These are phyloP conservation scores for Gamarada debralockiae DNA, from an alignment of 495 filamentous ascomycete species.

Conservation along the genomic window DNA sequence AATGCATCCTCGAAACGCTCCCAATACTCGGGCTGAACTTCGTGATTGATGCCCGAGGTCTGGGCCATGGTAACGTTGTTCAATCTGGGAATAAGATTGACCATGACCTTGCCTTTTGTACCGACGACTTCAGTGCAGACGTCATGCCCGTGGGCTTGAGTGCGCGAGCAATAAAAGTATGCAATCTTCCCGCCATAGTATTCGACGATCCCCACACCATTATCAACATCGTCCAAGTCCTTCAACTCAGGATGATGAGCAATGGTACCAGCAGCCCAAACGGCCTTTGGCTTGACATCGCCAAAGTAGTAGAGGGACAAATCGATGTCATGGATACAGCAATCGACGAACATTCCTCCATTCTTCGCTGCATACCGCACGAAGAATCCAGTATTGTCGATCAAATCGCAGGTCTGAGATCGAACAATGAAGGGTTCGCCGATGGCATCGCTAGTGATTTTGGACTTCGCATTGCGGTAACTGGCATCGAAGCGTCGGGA, in stretches of 20 bases:
- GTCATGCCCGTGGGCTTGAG: conserved; percentile 29
- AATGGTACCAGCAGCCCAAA: conserved; percentile 24
- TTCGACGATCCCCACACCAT: conserved; percentile 33
- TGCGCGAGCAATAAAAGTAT: conserved; percentile 34
- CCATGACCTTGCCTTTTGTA: conserved; percentile 29
- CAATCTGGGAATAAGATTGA: conserved; percentile 24
- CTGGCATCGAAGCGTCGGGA: conserved; percentile 37
- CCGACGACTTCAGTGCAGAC: conserved; percentile 30
- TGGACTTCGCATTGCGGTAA: conserved; percentile 29
- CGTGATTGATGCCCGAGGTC: conserved; percentile 23
- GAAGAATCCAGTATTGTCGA: conserved; percentile 41
- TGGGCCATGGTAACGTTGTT: conserved; percentile 26
- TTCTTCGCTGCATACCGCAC: conserved; percentile 37
- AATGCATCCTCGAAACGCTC: conserved; percentile 30
- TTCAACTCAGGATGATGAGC: conserved; percentile 28
- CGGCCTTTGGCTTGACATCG: conserved; percentile 27
- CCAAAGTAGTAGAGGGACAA: conserved; percentile 41
- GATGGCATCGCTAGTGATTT: conserved; percentile 21
- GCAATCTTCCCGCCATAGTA: conserved; percentile 34
- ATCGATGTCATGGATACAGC: conserved; percentile 46
- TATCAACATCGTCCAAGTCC: conserved; percentile 27
- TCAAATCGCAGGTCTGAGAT: conserved; percentile 42
- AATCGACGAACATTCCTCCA: conserved; percentile 47
- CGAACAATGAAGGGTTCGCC: conserved; percentile 38
- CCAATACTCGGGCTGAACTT: conserved; percentile 29